Evolutionary conservation across 208 protist species (phyloP).

Genomic region (Entamoeba dispar): DNA sequence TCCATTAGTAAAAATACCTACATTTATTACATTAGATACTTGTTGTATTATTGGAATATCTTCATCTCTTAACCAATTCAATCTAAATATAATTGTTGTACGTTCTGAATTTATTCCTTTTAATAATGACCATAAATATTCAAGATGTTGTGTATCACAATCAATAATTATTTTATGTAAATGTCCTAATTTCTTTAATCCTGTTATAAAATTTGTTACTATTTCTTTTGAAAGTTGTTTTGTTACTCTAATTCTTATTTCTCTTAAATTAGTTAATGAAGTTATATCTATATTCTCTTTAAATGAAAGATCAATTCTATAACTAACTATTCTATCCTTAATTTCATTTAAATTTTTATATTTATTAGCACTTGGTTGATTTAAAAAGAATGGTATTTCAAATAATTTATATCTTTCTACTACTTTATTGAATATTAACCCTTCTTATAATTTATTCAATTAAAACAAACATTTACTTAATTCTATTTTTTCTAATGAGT

Average conservation of each 20-base stretch:
- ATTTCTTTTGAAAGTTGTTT: background rate
- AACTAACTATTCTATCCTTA: background rate
- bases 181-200: background rate
- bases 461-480: background rate
- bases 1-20: background rate
- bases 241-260: background rate
- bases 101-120: background rate
- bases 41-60: background rate
- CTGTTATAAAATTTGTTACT: background rate
- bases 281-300: background rate
- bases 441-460: no score
- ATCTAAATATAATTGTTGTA: background rate
- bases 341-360: background rate
- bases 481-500: background rate
- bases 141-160: background rate
- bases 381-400: background rate
- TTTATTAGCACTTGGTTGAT: background rate
- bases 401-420: background rate
- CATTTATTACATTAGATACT: background rate
- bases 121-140: background rate
- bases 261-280: background rate
- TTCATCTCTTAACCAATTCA: background rate
- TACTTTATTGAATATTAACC: background rate
- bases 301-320: background rate
- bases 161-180: background rate